These are phyloP conservation scores for Exsudoporus floridanus DNA, from an alignment of 1,284 basidiomycete species.

Conservation along the genomic window DNA sequence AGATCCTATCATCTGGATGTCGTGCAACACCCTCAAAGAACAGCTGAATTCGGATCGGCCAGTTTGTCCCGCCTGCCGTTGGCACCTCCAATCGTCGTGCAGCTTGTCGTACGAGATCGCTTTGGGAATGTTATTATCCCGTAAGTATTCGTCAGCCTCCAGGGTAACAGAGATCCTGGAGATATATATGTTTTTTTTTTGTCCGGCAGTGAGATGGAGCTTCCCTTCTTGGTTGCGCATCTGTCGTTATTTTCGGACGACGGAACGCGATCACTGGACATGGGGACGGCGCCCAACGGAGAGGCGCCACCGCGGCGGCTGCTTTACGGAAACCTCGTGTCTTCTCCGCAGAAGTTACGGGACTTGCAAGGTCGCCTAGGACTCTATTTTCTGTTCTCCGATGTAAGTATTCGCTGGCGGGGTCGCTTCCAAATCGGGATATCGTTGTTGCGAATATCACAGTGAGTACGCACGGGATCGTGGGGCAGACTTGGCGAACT, in stretches of 20 bases:
- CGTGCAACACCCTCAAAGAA: slow-evolving; percentile 75
- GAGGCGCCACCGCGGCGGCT: slow-evolving; percentile 52
- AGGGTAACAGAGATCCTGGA: slow-evolving; percentile 27
- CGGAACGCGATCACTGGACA: slow-evolving; percentile 56
- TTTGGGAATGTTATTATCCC: slow-evolving; percentile 64
- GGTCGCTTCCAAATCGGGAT: slow-evolving; percentile 78
- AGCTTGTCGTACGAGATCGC: slow-evolving; percentile 71
- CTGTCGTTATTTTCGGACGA: slow-evolving; percentile 68
- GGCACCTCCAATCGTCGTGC: slow-evolving; percentile 77
- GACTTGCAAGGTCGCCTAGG: slow-evolving; percentile 76
- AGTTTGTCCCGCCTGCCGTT: slow-evolving; percentile 79
- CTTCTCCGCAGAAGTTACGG: slow-evolving; percentile 73
- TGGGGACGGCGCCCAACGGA: slow-evolving; percentile 48
- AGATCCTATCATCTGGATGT: slow-evolving; percentile 76
- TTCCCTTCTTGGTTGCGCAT: slow-evolving; percentile 82
- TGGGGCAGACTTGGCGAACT: slow-evolving; percentile 19
- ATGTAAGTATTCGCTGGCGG: slow-evolving; percentile 77
- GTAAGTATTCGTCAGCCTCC: slow-evolving; percentile 47
- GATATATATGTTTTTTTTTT: slow-evolving; percentile 19
- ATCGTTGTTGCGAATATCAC: slow-evolving; percentile 71
- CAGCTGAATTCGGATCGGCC: slow-evolving; percentile 75
- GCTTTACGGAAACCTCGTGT: slow-evolving; percentile 83
- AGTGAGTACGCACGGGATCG: slow-evolving; percentile 51
- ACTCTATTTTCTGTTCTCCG: slow-evolving; percentile 86
- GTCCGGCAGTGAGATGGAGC: slow-evolving; percentile 62